A percentile compares a stretch with the other conserved stretches of the same genome.
Conservation (phyloP, 2,329 filamentous ascomycete genomes). For the Fusarium staphyleae region DNA sequence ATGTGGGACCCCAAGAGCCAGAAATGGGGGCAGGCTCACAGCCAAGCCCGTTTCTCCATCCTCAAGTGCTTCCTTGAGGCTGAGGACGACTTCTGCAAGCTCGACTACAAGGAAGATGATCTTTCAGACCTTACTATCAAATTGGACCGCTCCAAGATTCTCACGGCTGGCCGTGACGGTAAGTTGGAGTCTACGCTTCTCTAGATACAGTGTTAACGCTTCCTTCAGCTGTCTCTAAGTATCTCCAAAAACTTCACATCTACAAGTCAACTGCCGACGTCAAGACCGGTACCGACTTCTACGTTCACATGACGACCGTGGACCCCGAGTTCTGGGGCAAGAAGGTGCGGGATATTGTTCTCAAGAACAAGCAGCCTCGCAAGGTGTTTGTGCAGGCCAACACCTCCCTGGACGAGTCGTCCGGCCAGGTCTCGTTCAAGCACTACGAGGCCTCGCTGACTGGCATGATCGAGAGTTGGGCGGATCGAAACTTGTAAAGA, state of each 20-base stretch:
- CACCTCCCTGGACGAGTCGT: conserved; percentile 73
- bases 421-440: conserved; percentile 76
- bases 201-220: conserved; percentile 33
- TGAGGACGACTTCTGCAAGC: conserved; percentile 84
- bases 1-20: conserved; percentile 91
- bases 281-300: conserved; percentile 77
- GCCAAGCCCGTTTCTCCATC: conserved; percentile 90
- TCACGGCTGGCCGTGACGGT: conserved; percentile 78
- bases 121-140: conserved; percentile 83
- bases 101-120: conserved; percentile 76
- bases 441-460: conserved; percentile 85
- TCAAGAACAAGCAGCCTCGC: conserved; percentile 80
- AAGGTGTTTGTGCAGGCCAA: conserved; percentile 96
- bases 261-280: conserved; percentile 92
- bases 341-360: conserved; percentile 77
- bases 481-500: conserved; percentile 62
- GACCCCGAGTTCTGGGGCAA: conserved; percentile 83
- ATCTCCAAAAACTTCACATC: conserved; percentile 89
- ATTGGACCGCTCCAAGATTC: conserved; percentile 85
- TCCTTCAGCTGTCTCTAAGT: conserved; percentile 74
- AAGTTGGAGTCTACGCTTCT: conserved; percentile 28
- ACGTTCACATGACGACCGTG: conserved; percentile 83
- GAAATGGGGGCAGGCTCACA: conserved; percentile 94
- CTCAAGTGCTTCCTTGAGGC: conserved; percentile 84
- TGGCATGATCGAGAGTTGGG: conserved; percentile 86